Conservation (phyloP, 768 basidiomycete species). For the Rhizopogon vulgaris region DNA sequence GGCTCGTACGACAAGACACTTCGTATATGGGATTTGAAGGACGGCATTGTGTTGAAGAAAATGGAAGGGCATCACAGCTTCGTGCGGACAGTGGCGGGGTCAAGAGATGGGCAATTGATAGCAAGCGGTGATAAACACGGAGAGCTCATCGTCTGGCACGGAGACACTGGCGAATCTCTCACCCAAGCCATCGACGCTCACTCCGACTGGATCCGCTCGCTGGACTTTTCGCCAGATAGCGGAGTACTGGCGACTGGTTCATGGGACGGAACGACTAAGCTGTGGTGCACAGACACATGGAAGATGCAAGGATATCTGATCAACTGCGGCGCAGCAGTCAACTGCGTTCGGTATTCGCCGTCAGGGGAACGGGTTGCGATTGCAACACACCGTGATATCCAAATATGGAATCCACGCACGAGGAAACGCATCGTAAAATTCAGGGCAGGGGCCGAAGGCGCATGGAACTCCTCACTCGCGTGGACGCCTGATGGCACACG, state of each 20-base stretch:
- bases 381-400: background rate
- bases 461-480: background rate
- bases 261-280: background rate
- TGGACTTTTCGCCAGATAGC: background rate
- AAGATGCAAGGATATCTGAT: background rate
- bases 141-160: background rate
- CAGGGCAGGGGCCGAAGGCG: background rate
- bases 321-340: background rate
- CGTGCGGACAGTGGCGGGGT: background rate
- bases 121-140: background rate
- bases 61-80: background rate
- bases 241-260: background rate
- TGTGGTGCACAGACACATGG: background rate
- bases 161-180: background rate
- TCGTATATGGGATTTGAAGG: background rate
- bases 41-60: background rate
- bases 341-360: background rate
- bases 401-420: background rate
- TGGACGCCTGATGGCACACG: background rate
- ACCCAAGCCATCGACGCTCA: background rate
- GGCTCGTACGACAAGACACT: background rate
- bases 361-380: background rate
- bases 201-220: background rate
- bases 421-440: background rate
- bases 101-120: background rate